These are phyloP conservation scores for Pseudogymnoascus sp. DNA, from an alignment of 2,329 filamentous ascomycete species.

Conservation along the genomic window DNA sequence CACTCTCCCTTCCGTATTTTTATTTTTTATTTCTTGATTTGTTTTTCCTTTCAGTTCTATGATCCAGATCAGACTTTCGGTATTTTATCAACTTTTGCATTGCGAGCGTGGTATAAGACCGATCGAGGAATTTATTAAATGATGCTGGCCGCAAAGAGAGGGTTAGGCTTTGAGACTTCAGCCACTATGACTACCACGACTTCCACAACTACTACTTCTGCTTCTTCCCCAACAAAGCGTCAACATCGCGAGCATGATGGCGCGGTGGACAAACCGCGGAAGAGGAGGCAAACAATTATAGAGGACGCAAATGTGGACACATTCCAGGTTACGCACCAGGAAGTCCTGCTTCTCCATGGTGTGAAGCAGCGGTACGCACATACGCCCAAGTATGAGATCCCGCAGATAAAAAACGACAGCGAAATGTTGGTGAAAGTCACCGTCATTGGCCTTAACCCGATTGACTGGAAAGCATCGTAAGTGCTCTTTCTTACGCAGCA, in stretches of 20 bases:
- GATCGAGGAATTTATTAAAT: neutral
- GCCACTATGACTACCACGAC: neutral
- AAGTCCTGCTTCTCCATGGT: constrained; percentile 43
- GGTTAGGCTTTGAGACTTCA: neutral
- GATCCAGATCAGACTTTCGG: neutral
- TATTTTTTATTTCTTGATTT: neutral
- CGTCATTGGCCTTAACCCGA: constrained; percentile 61
- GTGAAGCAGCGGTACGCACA: constrained; percentile 44
- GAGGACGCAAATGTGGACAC: neutral
- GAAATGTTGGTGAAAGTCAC: constrained; percentile 57
- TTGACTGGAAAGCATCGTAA: constrained; percentile 74
- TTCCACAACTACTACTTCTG: neutral
- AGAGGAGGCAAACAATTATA: neutral
- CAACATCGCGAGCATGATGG: neutral
- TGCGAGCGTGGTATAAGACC: neutral
- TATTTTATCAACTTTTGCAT: neutral
- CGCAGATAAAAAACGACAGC: constrained; percentile 44
- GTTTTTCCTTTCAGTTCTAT: neutral
- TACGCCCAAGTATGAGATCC: constrained; percentile 38
- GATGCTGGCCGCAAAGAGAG: neutral
- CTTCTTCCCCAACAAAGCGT: neutral
- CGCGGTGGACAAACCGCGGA: neutral
- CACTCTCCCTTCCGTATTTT: neutral
- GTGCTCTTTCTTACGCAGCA: constrained; percentile 52
- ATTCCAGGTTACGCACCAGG: constrained; percentile 29